Percentiles rank a stretch among this genome's conserved stretches.
These are phyloP conservation scores for Komagataella mondaviorum DNA, from an alignment of 805 yeast genomes.

Conservation along the genomic window DNA sequence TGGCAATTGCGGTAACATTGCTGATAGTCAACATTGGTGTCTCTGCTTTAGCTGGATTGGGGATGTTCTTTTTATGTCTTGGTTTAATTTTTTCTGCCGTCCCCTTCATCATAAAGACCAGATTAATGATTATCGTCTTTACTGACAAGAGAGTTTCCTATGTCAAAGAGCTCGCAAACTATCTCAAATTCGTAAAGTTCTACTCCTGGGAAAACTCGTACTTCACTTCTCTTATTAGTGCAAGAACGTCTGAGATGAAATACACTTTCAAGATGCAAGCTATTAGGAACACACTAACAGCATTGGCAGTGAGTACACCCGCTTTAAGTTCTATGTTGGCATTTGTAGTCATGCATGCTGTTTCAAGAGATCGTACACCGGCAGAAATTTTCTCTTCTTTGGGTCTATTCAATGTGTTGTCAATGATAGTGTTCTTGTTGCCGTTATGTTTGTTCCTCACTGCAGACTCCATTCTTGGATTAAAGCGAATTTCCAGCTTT, in stretches of 20 bases:
- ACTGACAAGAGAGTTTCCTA: slow-evolving; percentile 71
- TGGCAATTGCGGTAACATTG: slow-evolving; percentile 49
- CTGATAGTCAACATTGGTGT: slow-evolving; percentile 61
- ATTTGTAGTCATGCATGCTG: slow-evolving; percentile 21
- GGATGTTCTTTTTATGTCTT: slow-evolving; percentile 37
- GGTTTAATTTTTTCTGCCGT: slow-evolving; percentile 31
- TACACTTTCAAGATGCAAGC: slow-evolving; percentile 51
- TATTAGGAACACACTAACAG: slow-evolving; percentile 45
- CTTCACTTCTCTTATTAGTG: slow-evolving; percentile 33
- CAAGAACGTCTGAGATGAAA: slow-evolving; percentile 49
- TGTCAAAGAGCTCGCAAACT: slow-evolving; percentile 66
- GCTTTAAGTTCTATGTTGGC: slow-evolving; percentile 57
- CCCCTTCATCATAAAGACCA: slow-evolving; percentile 34
- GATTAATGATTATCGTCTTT: slow-evolving; percentile 42
- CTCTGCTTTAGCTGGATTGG: slow-evolving; percentile 60
- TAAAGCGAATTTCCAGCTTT: slow-evolving; percentile 41
- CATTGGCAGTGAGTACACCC: slow-evolving; percentile 57
- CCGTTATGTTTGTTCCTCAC: slow-evolving; percentile 59
- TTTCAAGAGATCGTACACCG: slow-evolving; percentile 8
- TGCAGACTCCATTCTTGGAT: slow-evolving; percentile 50
- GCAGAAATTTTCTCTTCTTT: slow-evolving; percentile 49
- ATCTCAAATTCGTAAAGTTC: slow-evolving; percentile 71
- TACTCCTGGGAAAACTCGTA: slow-evolving; percentile 91
- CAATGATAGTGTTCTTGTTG: slow-evolving; percentile 50
- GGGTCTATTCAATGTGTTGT: slow-evolving; percentile 46